Evolutionary conservation across 2,329 filamentous ascomycete genomes (phyloP), one percentile per base, ranked within the genome.

Genomic region (Pseudocercospora vitis): DNA sequence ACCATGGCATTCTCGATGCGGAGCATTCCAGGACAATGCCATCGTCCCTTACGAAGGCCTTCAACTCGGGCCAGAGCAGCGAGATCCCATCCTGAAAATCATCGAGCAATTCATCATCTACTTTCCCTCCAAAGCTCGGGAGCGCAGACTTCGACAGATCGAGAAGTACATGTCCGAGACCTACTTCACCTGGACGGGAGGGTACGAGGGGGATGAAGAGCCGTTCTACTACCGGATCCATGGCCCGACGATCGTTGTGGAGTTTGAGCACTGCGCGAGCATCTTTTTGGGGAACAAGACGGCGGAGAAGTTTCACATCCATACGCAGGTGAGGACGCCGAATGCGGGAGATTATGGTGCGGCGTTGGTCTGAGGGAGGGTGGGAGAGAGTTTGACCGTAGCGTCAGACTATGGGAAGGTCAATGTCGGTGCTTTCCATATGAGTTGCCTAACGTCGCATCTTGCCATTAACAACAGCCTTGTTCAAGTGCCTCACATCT

Each of bases 321-420:
- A 42, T 26, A 42, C 37, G 12, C 37, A 42, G 21, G 21, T 42
- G 2, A 8, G 21, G 7, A 26, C 21, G 12, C 37, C 37, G 3
- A 42, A 42, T 26, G 37, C 9, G 21, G 37, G 37, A 7, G 37
- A 42, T 42, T 42, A 42, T 42, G 37, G 37, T n/a, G 18, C 21
- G 21, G 37, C 37, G 1, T 8, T 26, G 3, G 37, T 16, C 8
- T 26, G 21, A 42, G n/a, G n/a, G n/a, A n/a, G n/a, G n/a, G n/a
- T n/a, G n/a, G n/a, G n/a, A n/a, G n/a, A n/a, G n/a, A n/a, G n/a
- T n/a, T n/a, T n/a, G n/a, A n/a, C n/a, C n/a, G n/a, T n/a, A n/a
- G n/a, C n/a, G n/a, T n/a, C n/a, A n/a, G n/a, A n/a, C n/a, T n/a
- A n/a, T n/a, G n/a, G n/a, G n/a, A n/a, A n/a, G n/a, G n/a, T n/a